Conservation (phyloP, 305 asterid species). For the Solanum hybrid region DNA sequence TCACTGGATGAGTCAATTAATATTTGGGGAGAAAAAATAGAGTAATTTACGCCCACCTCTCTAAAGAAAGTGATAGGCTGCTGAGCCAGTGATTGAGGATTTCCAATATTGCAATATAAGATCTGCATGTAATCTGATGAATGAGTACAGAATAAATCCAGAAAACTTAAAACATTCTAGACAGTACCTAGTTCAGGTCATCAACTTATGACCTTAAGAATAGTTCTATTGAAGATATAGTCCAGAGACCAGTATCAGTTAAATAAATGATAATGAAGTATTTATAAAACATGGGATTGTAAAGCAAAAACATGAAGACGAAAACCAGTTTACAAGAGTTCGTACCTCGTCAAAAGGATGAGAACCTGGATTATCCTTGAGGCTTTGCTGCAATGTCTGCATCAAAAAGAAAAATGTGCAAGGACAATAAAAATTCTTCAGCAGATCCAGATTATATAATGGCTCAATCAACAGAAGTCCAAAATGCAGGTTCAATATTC, state of each 20-base stretch:
- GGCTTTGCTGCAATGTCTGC: conserved; percentile 73
- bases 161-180: background rate
- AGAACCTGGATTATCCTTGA: conserved; percentile 54
- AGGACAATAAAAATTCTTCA: background rate
- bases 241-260: background rate
- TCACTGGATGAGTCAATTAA: background rate
- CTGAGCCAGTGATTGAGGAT: conserved; percentile 94
- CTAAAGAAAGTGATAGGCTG: conserved; percentile 95
- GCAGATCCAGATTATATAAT: background rate
- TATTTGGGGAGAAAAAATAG: background rate
- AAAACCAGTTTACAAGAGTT: background rate
- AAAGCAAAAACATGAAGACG: background rate
- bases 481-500: background rate
- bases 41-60: conserved; percentile 47
- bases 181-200: background rate
- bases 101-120: conserved; percentile 79
- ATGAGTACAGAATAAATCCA: background rate
- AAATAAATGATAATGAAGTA: background rate
- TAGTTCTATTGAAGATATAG: background rate
- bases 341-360: conserved; percentile 89
- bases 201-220: background rate
- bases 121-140: conserved; percentile 21
- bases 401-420: background rate
- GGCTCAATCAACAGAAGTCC: background rate
- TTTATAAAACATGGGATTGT: background rate